phyloP scores from a whole-genome alignment of 208 protist genomes.

The Phytomonas sp. region DNA sequence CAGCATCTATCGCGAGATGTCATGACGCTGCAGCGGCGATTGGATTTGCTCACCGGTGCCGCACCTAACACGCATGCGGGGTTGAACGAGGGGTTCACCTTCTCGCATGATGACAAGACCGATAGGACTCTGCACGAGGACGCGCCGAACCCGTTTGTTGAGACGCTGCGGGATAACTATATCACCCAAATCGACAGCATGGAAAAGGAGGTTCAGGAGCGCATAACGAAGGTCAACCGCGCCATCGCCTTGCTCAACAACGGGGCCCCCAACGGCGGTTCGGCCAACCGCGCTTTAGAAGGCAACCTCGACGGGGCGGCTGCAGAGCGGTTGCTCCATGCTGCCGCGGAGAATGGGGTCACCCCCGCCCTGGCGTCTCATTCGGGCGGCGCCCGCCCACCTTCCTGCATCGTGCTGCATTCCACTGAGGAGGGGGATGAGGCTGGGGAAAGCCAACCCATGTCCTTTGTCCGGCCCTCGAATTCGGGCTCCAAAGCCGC shows the following conservation, averaged over 20 bases:
- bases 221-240: slow-evolving; percentile 81
- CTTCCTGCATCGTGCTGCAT: too few species aligned
- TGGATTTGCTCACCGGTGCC: background rate
- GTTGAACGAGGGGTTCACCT: background rate
- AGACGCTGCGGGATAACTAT: slow-evolving; percentile 47
- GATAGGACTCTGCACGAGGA: too few species aligned
- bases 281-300: background rate
- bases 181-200: slow-evolving; percentile 43
- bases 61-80: background rate
- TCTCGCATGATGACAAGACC: background rate
- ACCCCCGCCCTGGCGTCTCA: too few species aligned
- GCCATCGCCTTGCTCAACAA: slow-evolving; percentile 54
- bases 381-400: too few species aligned
- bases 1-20: slow-evolving; percentile 78
- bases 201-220: slow-evolving; percentile 73
- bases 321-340: background rate
- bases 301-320: background rate
- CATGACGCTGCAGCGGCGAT: slow-evolving; percentile 24
- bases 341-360: background rate
- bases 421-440: too few species aligned
- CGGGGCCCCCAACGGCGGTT: background rate
- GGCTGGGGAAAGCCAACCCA: too few species aligned
- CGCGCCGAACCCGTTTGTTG: slow-evolving; percentile 4
- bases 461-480: too few species aligned
- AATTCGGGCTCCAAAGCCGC: too few species aligned